These are phyloP conservation scores for Paramecium primaurelia DNA, from an alignment of 73 alveolate species.

Conservation along the genomic window DNA sequence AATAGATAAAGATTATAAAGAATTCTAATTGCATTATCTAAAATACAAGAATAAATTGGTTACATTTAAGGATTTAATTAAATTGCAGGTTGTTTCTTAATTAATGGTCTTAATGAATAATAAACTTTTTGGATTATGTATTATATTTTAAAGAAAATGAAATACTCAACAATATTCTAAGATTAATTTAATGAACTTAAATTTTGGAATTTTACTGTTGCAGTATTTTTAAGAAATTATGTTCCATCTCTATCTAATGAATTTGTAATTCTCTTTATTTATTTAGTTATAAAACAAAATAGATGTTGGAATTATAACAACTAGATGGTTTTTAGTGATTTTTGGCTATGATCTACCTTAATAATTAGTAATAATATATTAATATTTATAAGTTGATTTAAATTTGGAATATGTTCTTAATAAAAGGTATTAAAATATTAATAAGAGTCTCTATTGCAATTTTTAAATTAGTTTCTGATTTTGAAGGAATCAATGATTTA, in stretches of 20 bases:
- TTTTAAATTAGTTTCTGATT: neutral
- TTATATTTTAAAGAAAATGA: conserved; percentile 11
- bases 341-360: neutral
- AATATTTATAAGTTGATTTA: neutral
- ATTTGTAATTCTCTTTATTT: neutral
- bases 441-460: neutral
- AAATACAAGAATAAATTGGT: neutral
- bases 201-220: neutral
- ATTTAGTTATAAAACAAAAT: neutral
- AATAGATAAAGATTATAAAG: neutral
- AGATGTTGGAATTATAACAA: conserved; percentile 18
- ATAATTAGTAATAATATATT: neutral
- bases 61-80: conserved; percentile 16
- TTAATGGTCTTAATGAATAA: neutral
- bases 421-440: neutral
- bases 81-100: conserved; percentile 16
- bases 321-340: conserved; percentile 8
- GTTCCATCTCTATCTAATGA: neutral
- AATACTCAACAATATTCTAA: neutral
- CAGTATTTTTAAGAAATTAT: neutral
- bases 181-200: conserved; percentile 20
- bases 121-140: conserved; percentile 9
- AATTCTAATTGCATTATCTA: neutral
- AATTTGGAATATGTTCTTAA: neutral
- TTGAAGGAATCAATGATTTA: neutral